Conservation (phyloP, 768 basidiomycete genomes). For the Leucocoprinus sp. region DNA sequence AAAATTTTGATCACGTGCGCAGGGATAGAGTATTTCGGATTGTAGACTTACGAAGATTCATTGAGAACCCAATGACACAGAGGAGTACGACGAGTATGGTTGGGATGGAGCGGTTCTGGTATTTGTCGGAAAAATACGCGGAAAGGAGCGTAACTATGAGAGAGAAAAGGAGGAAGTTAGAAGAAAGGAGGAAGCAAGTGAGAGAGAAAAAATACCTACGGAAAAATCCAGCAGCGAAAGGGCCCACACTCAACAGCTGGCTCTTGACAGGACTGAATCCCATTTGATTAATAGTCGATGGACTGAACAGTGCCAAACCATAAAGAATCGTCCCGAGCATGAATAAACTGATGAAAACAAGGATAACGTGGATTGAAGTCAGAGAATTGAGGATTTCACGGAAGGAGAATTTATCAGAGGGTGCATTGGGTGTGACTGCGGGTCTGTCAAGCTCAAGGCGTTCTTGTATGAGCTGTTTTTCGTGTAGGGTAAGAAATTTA, state of each 20-base stretch:
- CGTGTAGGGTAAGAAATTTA: slow-evolving; percentile 21
- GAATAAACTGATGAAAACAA: slow-evolving; percentile 27
- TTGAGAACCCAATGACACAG: slow-evolving; percentile 22
- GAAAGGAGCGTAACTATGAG: slow-evolving; percentile 19
- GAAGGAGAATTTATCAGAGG: slow-evolving; percentile 23
- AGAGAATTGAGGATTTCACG: slow-evolving; percentile 24
- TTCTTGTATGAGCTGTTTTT: slow-evolving; percentile 27
- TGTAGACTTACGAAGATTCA: slow-evolving; percentile 20
- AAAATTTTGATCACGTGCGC: not conserved
- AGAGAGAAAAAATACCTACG: slow-evolving; percentile 15
- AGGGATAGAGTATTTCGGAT: not conserved
- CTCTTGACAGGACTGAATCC: slow-evolving; percentile 24
- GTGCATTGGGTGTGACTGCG: slow-evolving; percentile 15
- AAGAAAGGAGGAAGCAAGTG: not conserved
- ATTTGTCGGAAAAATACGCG: slow-evolving; percentile 21
- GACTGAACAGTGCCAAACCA: slow-evolving; percentile 28
- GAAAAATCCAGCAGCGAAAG: slow-evolving; percentile 28
- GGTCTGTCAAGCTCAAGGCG: slow-evolving; percentile 28
- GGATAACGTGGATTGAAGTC: slow-evolving; percentile 26
- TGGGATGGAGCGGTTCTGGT: slow-evolving; percentile 20
- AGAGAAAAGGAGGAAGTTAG: not conserved
- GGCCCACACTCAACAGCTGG: slow-evolving; percentile 30
- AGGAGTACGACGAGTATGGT: slow-evolving; percentile 17
- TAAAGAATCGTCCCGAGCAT: slow-evolving; percentile 27
- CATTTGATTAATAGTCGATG: slow-evolving; percentile 30